Conservation (phyloP, 306 rosid genomes). For the Malus domestica region DNA sequence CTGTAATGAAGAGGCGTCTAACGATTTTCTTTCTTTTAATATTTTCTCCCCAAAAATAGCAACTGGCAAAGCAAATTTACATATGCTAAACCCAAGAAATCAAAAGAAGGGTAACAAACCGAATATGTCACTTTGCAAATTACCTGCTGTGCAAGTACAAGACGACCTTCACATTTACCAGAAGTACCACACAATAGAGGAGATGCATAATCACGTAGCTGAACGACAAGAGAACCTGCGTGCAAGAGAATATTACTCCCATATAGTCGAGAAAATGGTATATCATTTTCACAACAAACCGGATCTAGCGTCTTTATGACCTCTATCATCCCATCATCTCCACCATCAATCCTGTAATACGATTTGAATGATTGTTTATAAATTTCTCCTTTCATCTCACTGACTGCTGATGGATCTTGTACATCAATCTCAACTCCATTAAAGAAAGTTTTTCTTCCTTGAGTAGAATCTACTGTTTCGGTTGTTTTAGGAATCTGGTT, state of each 20-base stretch:
- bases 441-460: constrained; percentile 42
- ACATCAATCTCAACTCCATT: constrained; percentile 66
- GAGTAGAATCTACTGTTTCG: constrained; percentile 48
- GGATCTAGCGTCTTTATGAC: constrained; percentile 86
- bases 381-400: constrained; percentile 61
- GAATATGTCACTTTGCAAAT: constrained; percentile 9
- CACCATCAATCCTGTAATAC: constrained; percentile 87
- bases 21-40: neutral
- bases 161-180: constrained; percentile 79
- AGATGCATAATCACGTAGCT: constrained; percentile 69
- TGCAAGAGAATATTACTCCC: constrained; percentile 72
- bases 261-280: constrained; percentile 86
- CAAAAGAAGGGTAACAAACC: constrained; percentile 3
- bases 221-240: constrained; percentile 62
- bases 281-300: constrained; percentile 57
- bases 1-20: neutral
- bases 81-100: neutral
- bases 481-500: constrained; percentile 44
- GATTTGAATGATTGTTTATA: constrained; percentile 73
- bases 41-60: neutral
- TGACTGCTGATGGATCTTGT: constrained; percentile 50
- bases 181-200: constrained; percentile 79
- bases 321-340: constrained; percentile 86
- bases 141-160: constrained; percentile 97
- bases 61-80: neutral